These are phyloP conservation scores for Scheffersomyces coipomensis DNA, from an alignment of 805 yeast species.

Conservation along the genomic window DNA sequence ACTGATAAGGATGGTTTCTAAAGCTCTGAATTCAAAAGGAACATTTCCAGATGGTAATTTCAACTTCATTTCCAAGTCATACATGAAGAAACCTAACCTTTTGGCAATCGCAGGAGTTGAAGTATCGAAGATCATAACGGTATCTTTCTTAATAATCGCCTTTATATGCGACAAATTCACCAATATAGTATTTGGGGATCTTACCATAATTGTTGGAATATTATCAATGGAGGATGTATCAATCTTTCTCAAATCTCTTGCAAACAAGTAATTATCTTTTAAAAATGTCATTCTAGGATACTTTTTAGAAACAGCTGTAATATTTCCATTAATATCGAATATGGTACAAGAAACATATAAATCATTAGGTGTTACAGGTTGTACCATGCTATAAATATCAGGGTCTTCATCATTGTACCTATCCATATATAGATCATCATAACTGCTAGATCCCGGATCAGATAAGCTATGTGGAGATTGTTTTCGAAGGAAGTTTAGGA, in stretches of 20 bases:
- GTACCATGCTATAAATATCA: constrained; percentile 12
- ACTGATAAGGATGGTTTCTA: constrained; percentile 79
- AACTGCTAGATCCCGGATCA: background rate
- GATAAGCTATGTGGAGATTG: background rate
- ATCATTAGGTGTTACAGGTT: constrained; percentile 48
- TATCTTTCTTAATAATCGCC: constrained; percentile 79
- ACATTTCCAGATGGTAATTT: constrained; percentile 28
- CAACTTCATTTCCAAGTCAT: constrained; percentile 77
- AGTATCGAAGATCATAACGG: constrained; percentile 82
- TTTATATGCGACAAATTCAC: constrained; percentile 84
- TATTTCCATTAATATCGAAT: constrained; percentile 67
- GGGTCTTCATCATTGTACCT: background rate
- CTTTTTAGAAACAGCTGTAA: constrained; percentile 66
- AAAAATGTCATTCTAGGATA: constrained; percentile 74
- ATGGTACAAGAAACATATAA: constrained; percentile 75
- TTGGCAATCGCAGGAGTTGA: constrained; percentile 65
- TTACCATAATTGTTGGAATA: constrained; percentile 83
- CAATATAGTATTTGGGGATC: constrained; percentile 70
- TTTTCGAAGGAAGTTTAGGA: background rate
- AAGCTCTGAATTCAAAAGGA: constrained; percentile 73
- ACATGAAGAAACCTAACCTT: constrained; percentile 72
- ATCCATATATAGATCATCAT: background rate
- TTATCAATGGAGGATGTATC: constrained; percentile 75
- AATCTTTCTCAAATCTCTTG: constrained; percentile 83
- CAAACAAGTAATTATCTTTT: constrained; percentile 68